phyloP scores from a whole-genome alignment of 75 land plant genomes.

The Pseudotsuga menziesii region DNA sequence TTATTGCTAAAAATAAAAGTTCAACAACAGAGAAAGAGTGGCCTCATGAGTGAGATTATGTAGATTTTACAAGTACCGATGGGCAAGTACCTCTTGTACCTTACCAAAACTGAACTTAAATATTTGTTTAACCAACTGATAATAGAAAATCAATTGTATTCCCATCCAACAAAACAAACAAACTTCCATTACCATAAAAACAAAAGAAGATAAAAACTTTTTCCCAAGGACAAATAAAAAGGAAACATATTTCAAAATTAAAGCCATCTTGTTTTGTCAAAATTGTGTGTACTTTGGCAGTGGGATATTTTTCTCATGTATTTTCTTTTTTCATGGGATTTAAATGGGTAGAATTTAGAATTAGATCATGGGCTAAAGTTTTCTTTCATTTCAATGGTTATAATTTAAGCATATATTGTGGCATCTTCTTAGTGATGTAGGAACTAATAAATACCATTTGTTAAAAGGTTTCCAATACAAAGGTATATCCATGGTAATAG shows the following conservation, averaged over 20 bases:
- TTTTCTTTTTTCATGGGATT: not conserved
- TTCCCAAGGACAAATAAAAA: not conserved
- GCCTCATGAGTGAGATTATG: slow-evolving; percentile 78
- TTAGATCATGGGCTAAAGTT: too few relatives aligned
- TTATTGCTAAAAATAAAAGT: slow-evolving; percentile 69
- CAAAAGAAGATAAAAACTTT: not conserved
- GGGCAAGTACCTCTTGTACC: slow-evolving; percentile 69
- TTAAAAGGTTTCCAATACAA: not conserved
- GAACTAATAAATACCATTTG: not conserved
- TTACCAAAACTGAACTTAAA: not conserved
- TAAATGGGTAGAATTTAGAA: too few relatives aligned
- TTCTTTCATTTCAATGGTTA: too few relatives aligned
- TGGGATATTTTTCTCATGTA: not conserved
- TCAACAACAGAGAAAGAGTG: slow-evolving; percentile 48
- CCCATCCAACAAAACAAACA: not conserved
- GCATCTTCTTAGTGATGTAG: not conserved
- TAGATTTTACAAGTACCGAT: slow-evolving; percentile 60
- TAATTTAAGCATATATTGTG: too few relatives aligned
- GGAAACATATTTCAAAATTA: not conserved
- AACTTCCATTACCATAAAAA: not conserved
- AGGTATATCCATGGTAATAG: not conserved
- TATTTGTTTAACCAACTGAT: not conserved
- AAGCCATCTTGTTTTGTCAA: not conserved
- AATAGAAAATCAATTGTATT: not conserved
- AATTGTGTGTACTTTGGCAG: not conserved